Evolutionary conservation across 2,329 filamentous ascomycete genomes (phyloP), one percentile per base, ranked within the genome.

Genomic region (Diplodia seriata): DNA sequence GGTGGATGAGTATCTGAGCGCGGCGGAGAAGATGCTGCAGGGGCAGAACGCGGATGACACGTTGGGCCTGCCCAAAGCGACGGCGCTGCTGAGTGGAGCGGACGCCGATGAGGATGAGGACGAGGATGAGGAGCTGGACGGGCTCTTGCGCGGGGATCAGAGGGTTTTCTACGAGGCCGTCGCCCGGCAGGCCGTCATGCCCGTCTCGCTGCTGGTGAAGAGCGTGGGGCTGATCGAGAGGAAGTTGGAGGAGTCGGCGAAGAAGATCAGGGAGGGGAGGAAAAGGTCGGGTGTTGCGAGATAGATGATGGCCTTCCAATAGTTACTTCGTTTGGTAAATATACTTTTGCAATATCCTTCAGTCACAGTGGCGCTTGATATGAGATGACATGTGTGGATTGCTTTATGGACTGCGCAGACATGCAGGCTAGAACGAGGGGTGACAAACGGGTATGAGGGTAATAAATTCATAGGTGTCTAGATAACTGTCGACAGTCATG

Each of bases 221-320:
- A 84, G 82, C 18, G 85, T 88, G 0, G 81, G 79, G 55, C 76
- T 81, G 43, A 80, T 82, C 0, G 87, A 89, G 65, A 73, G 70
- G 33, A 74, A 69, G 29, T 23, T 67, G 56, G 55, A 26, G 20
- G 29, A 43, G 31, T 55, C 64, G 61, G 29, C 36, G 47, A 68
- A 47, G 11, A 47, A 9, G 43, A 47, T 47, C 20, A 47, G n/a
- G 43, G 43, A 47, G 43, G 43, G 18, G 38, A 63, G 43, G 51
- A 49, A 50, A 26, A 47, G 29, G 43, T 56, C 31, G 8, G 65
- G n/a, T 20, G 12, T 4, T n/a, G 43, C n/a, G n/a, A 47, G 43
- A 47, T 47, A 11, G n/a, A 36, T 7, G 33, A 11, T 36, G 2
- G 26, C 26, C 26, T 26, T 26, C 26, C 26, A 26, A 26, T 4